These are phyloP conservation scores for Nannizziopsis barbatae DNA, from an alignment of 2,329 filamentous ascomycete genomes.

Conservation along the genomic window DNA sequence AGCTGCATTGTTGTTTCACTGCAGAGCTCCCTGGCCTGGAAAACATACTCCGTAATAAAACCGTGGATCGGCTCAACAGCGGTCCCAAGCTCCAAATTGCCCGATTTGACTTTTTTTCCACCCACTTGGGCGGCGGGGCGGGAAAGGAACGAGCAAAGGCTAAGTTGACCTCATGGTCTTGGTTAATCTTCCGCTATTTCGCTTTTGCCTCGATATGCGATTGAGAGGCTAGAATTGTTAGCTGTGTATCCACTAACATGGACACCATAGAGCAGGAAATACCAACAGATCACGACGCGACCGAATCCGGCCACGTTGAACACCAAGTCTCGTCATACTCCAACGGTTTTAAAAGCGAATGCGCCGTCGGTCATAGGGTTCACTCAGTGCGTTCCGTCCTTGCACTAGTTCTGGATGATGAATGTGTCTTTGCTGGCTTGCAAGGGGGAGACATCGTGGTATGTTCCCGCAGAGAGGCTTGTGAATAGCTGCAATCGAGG, in stretches of 20 bases:
- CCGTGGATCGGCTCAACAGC: no score
- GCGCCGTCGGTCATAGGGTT: slow-evolving; percentile 31
- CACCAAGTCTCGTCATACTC: background rate
- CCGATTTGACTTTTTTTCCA: background rate
- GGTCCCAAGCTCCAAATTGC: no score
- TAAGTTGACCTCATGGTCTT: slow-evolving; percentile 4
- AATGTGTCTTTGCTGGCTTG: slow-evolving; percentile 80
- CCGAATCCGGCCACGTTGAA: background rate
- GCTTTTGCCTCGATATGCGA: background rate
- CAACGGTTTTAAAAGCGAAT: background rate
- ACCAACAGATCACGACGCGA: background rate
- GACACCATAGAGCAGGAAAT: background rate
- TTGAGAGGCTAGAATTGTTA: background rate
- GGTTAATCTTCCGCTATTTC: background rate
- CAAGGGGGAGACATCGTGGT: slow-evolving; percentile 85
- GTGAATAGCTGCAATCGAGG: background rate
- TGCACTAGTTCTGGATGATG: slow-evolving; percentile 66
- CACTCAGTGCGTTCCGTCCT: slow-evolving; percentile 43
- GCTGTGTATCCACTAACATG: slow-evolving; percentile 5
- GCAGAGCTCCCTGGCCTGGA: background rate
- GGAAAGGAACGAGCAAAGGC: slow-evolving; percentile 1
- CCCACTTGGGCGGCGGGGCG: slow-evolving; percentile 6
- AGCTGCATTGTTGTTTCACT: background rate
- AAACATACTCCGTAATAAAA: background rate
- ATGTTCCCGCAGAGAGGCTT: slow-evolving; percentile 18